Conservation (phyloP, 257 asterid genomes). For the Solanum ossicruentum region DNA sequence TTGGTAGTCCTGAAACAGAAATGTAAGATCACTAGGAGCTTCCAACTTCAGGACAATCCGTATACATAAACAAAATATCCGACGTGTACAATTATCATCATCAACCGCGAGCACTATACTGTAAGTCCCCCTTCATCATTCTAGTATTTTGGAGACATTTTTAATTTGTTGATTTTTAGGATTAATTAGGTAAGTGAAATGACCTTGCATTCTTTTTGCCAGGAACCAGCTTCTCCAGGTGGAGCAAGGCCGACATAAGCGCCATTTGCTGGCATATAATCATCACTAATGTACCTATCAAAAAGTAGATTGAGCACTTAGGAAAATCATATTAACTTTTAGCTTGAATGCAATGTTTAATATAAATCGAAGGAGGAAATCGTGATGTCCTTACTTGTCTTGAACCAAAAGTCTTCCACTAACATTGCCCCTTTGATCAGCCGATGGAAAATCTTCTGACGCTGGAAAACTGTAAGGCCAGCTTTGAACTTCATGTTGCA, state of each 20-base stretch:
- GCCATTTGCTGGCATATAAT: conserved; percentile 30
- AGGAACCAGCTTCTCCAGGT: conserved; percentile 58
- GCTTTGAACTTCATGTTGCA: conserved; percentile 33
- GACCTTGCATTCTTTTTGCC: conserved; percentile 86
- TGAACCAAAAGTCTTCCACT: conserved; percentile 42
- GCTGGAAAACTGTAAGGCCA: conserved; percentile 84
- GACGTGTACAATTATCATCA: background rate
- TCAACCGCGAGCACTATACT: background rate
- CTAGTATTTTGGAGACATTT: background rate
- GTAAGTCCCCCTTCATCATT: background rate
- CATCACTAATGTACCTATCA: conserved; percentile 35
- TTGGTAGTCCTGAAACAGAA: conserved; percentile 45
- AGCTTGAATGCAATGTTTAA: background rate
- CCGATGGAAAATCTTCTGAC: conserved; percentile 44
- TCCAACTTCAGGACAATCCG: background rate
- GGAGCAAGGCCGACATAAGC: conserved; percentile 65
- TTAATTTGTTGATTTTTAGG: background rate
- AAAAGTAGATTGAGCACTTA: background rate
- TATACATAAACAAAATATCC: background rate
- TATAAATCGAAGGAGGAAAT: background rate
- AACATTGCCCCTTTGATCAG: conserved; percentile 40
- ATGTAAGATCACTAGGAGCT: background rate
- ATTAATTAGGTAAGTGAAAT: background rate
- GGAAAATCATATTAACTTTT: background rate
- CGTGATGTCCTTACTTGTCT: conserved; percentile 32